Conservation (phyloP, 1,284 basidiomycete genomes). For the Sphaerobolus stellatus region DNA sequence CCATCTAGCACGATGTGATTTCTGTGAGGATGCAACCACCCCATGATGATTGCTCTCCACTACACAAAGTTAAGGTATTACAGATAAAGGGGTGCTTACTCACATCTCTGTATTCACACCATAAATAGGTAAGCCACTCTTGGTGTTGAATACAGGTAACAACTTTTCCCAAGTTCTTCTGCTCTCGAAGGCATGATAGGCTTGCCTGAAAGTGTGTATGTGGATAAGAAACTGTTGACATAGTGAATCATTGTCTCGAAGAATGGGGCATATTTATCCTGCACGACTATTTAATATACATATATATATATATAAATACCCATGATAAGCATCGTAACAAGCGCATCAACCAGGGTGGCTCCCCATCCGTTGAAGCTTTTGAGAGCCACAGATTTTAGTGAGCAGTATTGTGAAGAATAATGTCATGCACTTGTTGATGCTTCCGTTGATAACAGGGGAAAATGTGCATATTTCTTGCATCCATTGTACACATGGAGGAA, state of each 20-base stretch:
- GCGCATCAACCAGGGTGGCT: constrained; percentile 67
- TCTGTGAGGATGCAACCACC: constrained; percentile 43
- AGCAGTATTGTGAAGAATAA: constrained; percentile 1
- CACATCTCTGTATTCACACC: constrained; percentile 45
- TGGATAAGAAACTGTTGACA: constrained; percentile 69
- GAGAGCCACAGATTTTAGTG: not conserved
- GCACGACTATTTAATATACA: no score
- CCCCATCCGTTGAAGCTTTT: constrained; percentile 73
- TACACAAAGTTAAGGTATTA: not conserved
- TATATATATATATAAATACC: no score
- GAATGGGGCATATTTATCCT: constrained; percentile 47
- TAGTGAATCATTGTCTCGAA: constrained; percentile 80
- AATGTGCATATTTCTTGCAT: constrained; percentile 55
- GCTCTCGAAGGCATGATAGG: constrained; percentile 49
- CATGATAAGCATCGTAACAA: constrained; percentile 79
- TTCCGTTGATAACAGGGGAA: constrained; percentile 44
- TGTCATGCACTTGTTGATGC: constrained; percentile 29
- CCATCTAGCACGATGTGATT: constrained; percentile 55
- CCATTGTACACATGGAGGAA: constrained; percentile 65
- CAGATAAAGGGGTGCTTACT: constrained; percentile 14
- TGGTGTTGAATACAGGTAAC: constrained; percentile 51
- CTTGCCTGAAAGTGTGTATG: constrained; percentile 66
- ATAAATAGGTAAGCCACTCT: constrained; percentile 49
- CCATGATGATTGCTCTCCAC: not conserved
- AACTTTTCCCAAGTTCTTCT: constrained; percentile 50